Percentiles rank a stretch among this genome's conserved stretches.
Evolutionary conservation across 257 asterid species (phyloP).

Genomic region (Solanum pennellii): DNA sequence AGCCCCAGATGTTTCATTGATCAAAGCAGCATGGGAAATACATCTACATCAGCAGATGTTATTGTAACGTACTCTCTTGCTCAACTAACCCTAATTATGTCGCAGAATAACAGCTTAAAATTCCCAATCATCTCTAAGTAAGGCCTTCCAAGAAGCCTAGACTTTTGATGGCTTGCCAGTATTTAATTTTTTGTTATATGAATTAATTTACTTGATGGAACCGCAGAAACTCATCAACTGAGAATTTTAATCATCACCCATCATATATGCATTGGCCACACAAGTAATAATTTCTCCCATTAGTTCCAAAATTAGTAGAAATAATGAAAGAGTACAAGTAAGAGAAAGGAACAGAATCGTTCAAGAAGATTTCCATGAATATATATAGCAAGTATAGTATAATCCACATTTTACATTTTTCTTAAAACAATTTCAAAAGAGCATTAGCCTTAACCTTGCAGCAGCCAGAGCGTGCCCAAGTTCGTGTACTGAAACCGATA

Average conservation of each 20-base stretch:
- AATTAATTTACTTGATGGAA: background rate
- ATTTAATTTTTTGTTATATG: background rate
- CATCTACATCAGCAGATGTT: background rate
- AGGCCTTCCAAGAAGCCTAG: background rate
- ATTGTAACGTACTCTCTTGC: background rate
- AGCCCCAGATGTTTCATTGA: background rate
- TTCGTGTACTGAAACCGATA: slow-evolving; percentile 66
- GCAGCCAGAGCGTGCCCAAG: slow-evolving; percentile 95
- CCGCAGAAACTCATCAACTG: background rate
- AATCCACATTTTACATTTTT: background rate
- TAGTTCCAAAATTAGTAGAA: background rate
- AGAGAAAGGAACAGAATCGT: background rate
- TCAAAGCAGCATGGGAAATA: background rate
- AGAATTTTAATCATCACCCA: background rate
- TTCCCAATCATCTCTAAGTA: background rate
- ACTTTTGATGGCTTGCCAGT: background rate
- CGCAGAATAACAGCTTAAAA: background rate
- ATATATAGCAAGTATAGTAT: background rate
- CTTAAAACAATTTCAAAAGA: background rate
- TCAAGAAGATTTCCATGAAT: background rate
- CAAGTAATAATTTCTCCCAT: background rate
- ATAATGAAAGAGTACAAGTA: background rate
- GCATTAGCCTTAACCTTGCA: slow-evolving; percentile 58
- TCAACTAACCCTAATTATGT: background rate
- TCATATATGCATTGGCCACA: background rate